A percentile compares a stretch with the other conserved stretches of the same genome.
Conservation (phyloP, 176 grass and related monocot species). For the Neostapfia colusana region DNA sequence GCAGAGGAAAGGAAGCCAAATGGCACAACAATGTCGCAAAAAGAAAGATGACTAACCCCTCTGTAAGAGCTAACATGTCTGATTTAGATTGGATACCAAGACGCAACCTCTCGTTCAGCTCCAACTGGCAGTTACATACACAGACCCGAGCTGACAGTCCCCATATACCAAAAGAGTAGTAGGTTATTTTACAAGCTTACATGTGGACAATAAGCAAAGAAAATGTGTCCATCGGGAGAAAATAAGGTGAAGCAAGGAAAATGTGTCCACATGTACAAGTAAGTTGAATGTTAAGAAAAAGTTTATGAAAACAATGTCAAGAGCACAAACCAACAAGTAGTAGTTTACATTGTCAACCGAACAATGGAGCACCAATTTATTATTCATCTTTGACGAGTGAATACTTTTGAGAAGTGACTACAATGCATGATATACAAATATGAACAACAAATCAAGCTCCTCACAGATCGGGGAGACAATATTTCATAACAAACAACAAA, state of each 20-base stretch:
- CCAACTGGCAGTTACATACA: conserved; percentile 39
- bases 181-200: background rate
- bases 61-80: background rate
- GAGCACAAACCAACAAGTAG: background rate
- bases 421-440: conserved; percentile 2
- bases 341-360: background rate
- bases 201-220: background rate
- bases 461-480: background rate
- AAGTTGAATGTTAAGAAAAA: background rate
- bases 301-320: background rate
- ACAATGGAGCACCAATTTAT: background rate
- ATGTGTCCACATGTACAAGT: background rate
- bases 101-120: background rate
- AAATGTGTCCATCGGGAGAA: background rate
- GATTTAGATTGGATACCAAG: background rate
- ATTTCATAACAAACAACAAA: conserved; percentile 28
- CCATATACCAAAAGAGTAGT: background rate
- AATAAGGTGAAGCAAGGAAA: background rate
- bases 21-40: conserved; percentile 26
- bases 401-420: background rate
- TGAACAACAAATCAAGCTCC: conserved; percentile 3
- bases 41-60: background rate
- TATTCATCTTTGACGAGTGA: background rate
- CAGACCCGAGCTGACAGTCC: background rate
- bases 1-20: conserved; percentile 31